A percentile compares a stretch with the other conserved stretches of the same genome.
phyloP scores from a whole-genome alignment of 1,284 basidiomycete genomes.

The Rhodotorula mucilaginosa region DNA sequence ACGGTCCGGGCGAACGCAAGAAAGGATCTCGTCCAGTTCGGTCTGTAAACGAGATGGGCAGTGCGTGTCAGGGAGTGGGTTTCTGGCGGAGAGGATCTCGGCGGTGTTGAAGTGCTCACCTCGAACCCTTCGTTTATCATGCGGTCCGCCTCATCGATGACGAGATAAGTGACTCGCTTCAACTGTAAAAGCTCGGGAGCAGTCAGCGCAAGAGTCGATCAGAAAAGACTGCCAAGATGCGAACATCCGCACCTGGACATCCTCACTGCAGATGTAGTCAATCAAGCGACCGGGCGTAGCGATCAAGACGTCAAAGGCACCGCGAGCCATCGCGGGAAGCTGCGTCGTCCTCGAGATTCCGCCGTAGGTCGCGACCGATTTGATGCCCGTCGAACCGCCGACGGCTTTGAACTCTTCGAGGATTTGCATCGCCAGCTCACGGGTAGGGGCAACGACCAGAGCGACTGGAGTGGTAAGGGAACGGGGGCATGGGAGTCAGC shows the following conservation, averaged over 20 bases:
- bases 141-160: conserved; percentile 93
- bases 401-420: not conserved
- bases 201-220: conserved; percentile 60
- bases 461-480: not conserved
- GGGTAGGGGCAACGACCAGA: conserved; percentile 1
- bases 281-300: conserved; percentile 85
- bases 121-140: conserved; percentile 80
- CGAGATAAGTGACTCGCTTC: conserved; percentile 77
- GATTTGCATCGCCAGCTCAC: conserved; percentile 53
- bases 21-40: not conserved
- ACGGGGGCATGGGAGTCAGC: not conserved
- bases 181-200: conserved; percentile 59
- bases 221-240: not conserved
- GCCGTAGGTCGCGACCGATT: not conserved
- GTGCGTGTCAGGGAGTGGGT: conserved; percentile 54
- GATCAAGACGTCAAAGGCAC: conserved; percentile 79
- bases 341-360: conserved; percentile 88
- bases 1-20: conserved; percentile 40
- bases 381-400: not conserved
- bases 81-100: too few relatives aligned
- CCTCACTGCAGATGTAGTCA: conserved; percentile 69
- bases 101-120: too few relatives aligned
- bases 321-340: conserved; percentile 56
- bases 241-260: conserved; percentile 51
- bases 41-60: conserved; percentile 63